These are phyloP conservation scores for Dionaea muscipula DNA, from an alignment of 179 eudicot species.

Conservation along the genomic window DNA sequence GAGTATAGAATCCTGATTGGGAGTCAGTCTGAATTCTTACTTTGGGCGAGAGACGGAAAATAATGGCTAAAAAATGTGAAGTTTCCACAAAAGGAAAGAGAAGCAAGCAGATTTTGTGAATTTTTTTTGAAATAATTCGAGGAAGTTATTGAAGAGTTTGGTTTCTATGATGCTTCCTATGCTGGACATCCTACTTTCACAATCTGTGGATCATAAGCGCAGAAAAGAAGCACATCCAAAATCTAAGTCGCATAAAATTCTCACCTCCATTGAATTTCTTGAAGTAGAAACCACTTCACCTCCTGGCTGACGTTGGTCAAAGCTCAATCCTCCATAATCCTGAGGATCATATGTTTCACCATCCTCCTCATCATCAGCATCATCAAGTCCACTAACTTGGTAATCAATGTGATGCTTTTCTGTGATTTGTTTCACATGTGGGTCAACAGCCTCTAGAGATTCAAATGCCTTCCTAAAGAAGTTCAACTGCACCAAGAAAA, in stretches of 20 bases:
- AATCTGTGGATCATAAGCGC: too few species aligned
- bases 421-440: constrained; percentile 46
- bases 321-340: constrained; percentile 59
- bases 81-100: too few species aligned
- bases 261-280: constrained; percentile 85
- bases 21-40: too few species aligned
- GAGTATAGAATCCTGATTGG: too few species aligned
- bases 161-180: too few species aligned
- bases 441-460: constrained; percentile 74
- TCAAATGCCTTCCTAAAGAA: constrained; percentile 84
- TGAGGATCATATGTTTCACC: constrained; percentile 44
- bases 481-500: constrained; percentile 45
- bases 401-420: constrained; percentile 89
- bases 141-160: too few species aligned
- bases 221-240: not conserved
- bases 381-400: constrained; percentile 42
- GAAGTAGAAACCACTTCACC: constrained; percentile 38
- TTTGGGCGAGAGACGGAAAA: too few species aligned
- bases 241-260: constrained; percentile 13
- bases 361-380: constrained; percentile 40
- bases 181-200: not conserved
- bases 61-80: too few species aligned
- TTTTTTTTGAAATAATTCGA: too few species aligned
- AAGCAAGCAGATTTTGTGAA: too few species aligned
- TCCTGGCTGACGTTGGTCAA: constrained; percentile 57